Percentiles rank a stretch among this genome's conserved stretches.
Evolutionary conservation across 805 yeast genomes (phyloP).

Genomic region (Myxozyma nipponensis): DNA sequence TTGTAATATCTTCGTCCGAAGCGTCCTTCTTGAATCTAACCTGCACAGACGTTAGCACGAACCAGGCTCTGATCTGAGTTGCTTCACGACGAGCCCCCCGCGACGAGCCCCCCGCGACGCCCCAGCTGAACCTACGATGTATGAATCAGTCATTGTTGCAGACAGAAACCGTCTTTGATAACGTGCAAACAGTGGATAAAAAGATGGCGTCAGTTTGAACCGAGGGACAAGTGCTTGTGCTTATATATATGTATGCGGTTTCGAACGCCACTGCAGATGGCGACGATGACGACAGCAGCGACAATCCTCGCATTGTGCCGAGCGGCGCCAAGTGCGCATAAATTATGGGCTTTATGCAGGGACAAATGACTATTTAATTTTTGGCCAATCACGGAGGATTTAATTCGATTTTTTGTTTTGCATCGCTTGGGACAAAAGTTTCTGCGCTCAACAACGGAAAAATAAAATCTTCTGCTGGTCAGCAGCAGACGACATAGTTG

Average conservation of each 20-base stretch:
- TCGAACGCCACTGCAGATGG: too few species aligned
- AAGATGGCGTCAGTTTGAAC: too few species aligned
- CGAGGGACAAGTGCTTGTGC: too few species aligned
- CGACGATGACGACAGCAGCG: too few species aligned
- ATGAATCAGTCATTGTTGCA: slow-evolving; percentile 9
- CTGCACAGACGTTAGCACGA: slow-evolving; percentile 3
- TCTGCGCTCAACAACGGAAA: not conserved
- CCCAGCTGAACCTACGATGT: slow-evolving; percentile 10
- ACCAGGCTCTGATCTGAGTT: not conserved
- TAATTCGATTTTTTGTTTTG: not conserved
- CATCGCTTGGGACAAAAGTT: not conserved
- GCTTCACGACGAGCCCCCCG: not conserved
- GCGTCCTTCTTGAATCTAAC: slow-evolving; percentile 27
- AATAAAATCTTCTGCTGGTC: not conserved
- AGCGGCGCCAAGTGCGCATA: not conserved
- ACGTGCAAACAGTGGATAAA: not conserved
- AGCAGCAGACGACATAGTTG: not conserved
- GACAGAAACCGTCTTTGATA: not conserved
- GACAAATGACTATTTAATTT: not conserved
- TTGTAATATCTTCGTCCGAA: slow-evolving; percentile 22
- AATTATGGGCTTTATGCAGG: not conserved
- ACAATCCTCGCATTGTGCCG: not conserved
- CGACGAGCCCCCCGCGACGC: not conserved
- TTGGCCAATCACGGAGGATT: not conserved
- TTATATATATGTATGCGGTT: too few species aligned